These are phyloP conservation scores for Pichia nanzhaoensis DNA, from an alignment of 805 yeast genomes.

Conservation along the genomic window DNA sequence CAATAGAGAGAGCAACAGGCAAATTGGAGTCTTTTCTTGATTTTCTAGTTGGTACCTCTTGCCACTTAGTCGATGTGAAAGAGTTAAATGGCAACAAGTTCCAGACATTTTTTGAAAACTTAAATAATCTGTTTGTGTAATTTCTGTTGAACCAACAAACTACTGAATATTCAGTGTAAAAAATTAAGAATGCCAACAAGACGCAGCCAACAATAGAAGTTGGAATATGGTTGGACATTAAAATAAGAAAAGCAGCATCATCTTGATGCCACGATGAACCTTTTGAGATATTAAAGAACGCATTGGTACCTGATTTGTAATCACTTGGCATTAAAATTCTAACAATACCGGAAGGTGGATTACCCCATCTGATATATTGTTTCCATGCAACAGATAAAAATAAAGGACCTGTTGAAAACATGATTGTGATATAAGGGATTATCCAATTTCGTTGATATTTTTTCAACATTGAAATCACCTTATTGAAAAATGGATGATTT, in stretches of 20 bases:
- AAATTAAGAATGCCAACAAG: slow-evolving; percentile 41
- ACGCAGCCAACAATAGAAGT: slow-evolving; percentile 69
- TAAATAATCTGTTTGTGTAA: slow-evolving; percentile 8
- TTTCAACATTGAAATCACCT: slow-evolving; percentile 57
- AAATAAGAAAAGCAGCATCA: slow-evolving; percentile 75
- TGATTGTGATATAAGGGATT: slow-evolving; percentile 83
- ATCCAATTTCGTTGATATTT: slow-evolving; percentile 68
- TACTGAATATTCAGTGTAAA: slow-evolving; percentile 42
- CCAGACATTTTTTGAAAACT: background rate
- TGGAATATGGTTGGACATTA: slow-evolving; percentile 67
- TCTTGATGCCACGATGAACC: slow-evolving; percentile 93
- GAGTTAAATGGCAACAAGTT: background rate
- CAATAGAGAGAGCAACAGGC: slow-evolving; percentile 35
- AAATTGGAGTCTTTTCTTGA: slow-evolving; percentile 50
- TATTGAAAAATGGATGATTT: slow-evolving; percentile 74
- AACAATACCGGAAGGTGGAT: slow-evolving; percentile 58
- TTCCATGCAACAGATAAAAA: slow-evolving; percentile 84
- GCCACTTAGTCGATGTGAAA: slow-evolving; percentile 4
- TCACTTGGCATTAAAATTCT: slow-evolving; percentile 66
- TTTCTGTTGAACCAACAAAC: slow-evolving; percentile 20
- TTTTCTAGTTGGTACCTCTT: slow-evolving; percentile 17
- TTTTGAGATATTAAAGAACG: slow-evolving; percentile 66
- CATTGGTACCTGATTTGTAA: slow-evolving; percentile 52
- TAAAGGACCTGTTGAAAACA: slow-evolving; percentile 90
- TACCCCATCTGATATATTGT: slow-evolving; percentile 76